phyloP scores from a whole-genome alignment of 2,329 filamentous ascomycete genomes.

The Triangularia setosa region DNA sequence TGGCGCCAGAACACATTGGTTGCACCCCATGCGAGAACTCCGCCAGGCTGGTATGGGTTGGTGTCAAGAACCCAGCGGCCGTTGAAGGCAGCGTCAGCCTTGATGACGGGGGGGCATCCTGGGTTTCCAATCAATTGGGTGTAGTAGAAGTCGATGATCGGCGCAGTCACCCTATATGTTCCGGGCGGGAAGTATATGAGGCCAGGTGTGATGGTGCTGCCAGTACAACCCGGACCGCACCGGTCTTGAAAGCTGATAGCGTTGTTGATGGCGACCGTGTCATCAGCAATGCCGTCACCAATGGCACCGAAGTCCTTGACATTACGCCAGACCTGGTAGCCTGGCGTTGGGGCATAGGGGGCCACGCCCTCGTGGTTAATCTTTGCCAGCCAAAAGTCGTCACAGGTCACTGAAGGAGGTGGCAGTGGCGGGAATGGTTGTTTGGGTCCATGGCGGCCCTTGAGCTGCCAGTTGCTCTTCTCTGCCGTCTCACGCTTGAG shows the following conservation, averaged over 20 bases:
- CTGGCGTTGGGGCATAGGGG: constrained; percentile 19
- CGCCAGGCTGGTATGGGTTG: constrained; percentile 39
- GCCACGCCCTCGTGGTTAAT: constrained; percentile 27
- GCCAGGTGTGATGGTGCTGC: constrained; percentile 25
- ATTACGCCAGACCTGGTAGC: constrained; percentile 28
- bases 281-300: constrained; percentile 27
- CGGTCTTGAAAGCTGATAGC: constrained; percentile 26
- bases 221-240: constrained; percentile 26
- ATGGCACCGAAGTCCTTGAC: constrained; percentile 28
- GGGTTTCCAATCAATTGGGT: constrained; percentile 73
- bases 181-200: constrained; percentile 39
- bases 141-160: constrained; percentile 73
- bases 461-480: not conserved
- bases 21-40: constrained; percentile 43
- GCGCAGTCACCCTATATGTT: constrained; percentile 65
- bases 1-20: constrained; percentile 59
- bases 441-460: constrained; percentile 9
- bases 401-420: constrained; percentile 17
- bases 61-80: constrained; percentile 44
- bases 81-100: constrained; percentile 46
- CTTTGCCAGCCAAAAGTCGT: constrained; percentile 27
- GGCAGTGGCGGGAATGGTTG: not conserved
- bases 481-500: not conserved
- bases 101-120: constrained; percentile 50
- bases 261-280: constrained; percentile 27